Evolutionary conservation across 345 rosid species (phyloP).

Genomic region (Microthlaspi erraticum): DNA sequence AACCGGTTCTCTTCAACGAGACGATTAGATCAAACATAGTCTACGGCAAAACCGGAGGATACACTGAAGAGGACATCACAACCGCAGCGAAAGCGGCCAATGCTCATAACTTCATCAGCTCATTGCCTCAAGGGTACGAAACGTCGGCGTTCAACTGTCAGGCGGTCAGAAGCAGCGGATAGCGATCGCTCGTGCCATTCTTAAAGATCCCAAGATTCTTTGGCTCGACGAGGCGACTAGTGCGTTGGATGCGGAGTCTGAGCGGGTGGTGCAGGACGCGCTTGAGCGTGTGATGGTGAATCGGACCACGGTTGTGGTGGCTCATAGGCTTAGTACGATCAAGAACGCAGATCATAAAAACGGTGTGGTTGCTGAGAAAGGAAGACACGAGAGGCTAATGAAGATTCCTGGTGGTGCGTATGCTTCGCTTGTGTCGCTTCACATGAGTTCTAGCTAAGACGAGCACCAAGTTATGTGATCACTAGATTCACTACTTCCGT

Average conservation of each 20-base stretch:
- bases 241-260: constrained; percentile 74
- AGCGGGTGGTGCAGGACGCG: constrained; percentile 68
- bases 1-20: constrained; percentile 75
- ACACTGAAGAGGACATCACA: constrained; percentile 59
- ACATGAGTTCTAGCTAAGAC: constrained; percentile 35
- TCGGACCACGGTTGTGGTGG: constrained; percentile 67
- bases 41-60: constrained; percentile 60
- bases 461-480: background rate
- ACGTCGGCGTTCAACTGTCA: constrained; percentile 72
- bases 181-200: constrained; percentile 73
- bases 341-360: constrained; percentile 70
- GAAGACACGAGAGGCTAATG: constrained; percentile 58
- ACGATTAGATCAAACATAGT: constrained; percentile 64
- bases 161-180: constrained; percentile 84
- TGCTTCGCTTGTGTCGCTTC: constrained; percentile 67
- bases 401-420: constrained; percentile 58
- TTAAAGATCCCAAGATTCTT: constrained; percentile 68
- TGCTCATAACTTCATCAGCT: constrained; percentile 69
- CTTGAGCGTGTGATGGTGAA: constrained; percentile 71
- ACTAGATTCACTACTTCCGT: too few species aligned
- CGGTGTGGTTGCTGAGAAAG: constrained; percentile 68
- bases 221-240: constrained; percentile 81
- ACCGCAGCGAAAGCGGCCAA: constrained; percentile 62
- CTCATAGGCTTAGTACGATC: constrained; percentile 65
- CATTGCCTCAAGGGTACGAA: constrained; percentile 67